Evolutionary conservation across 495 filamentous ascomycete species (phyloP), one percentile per base, ranked within the genome.

Genomic region (Neurospora tetrasperma): DNA sequence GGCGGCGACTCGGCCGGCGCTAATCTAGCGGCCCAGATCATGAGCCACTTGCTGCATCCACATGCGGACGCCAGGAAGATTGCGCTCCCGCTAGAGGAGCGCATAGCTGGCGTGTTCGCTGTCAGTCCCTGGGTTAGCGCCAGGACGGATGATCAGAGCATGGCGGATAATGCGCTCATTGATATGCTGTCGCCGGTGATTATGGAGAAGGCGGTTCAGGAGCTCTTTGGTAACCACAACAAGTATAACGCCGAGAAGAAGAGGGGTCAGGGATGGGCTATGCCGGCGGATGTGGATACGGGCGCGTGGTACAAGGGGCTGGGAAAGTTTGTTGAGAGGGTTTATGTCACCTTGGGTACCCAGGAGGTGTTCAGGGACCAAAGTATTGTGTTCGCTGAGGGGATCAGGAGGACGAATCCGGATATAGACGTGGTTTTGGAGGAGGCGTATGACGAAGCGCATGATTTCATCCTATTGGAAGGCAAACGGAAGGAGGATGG

Each of bases 1-100:
- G 80, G 80, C 0, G 80, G 80, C 7, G 80, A 82, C 69, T 82
- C 80, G 48, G 77, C 78, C 0, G 80, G 80, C 35, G 79, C 75
- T 0, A 82, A 82, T 44, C 43, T 82, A 18, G 75, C 77, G 1
- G 73, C 70, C 27, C 76, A 78, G 74, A 27, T 82, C 23, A 69
- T 82, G 18, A 46, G 71, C 1, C 79, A 82, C 35, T 20, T 81
- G 12, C 12, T 80, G 20, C 76, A 78, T 48, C 78, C 78, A 1
- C 79, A 80, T 62, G 74, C 79, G 0, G 71, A 59, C 0, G 74
- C 68, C 27, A 6, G 38, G 16, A 7, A 40, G 31, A 59, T 78
- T 68, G 16, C 5, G 31, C 42, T 81, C 9, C 6, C 16, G 0
- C 5, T 3, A 1, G 54, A 23, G 2, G 75, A 76, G 46, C 74